These are phyloP conservation scores for Penicillium diatomitis DNA, from an alignment of 495 filamentous ascomycete species.

Conservation along the genomic window DNA sequence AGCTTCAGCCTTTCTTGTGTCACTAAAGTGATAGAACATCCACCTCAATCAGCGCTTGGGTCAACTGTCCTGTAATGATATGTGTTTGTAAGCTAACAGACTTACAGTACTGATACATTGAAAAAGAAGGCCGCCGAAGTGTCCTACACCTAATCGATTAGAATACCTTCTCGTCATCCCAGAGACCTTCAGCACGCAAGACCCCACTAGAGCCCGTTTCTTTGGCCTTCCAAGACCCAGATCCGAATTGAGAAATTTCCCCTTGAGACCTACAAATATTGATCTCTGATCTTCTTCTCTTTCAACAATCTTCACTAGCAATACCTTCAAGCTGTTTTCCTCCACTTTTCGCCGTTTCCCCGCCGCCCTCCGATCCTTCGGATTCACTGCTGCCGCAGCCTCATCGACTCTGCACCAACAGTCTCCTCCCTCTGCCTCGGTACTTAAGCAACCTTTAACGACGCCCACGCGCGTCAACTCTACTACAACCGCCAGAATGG, in stretches of 20 bases:
- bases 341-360: constrained; percentile 58
- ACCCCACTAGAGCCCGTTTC: constrained; percentile 4
- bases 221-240: neutral
- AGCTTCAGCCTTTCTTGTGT: no score
- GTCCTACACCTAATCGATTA: no score
- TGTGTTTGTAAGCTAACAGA: no score
- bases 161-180: neutral
- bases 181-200: constrained; percentile 10
- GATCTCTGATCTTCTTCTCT: neutral
- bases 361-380: constrained; percentile 52
- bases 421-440: constrained; percentile 35
- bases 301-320: neutral
- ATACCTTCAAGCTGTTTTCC: constrained; percentile 74
- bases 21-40: no score
- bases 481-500: constrained; percentile 42
- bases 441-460: constrained; percentile 26
- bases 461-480: constrained; percentile 37
- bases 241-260: constrained; percentile 6
- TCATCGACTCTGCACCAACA: constrained; percentile 52
- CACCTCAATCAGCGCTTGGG: no score
- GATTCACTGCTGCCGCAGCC: constrained; percentile 54
- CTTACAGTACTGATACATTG: no score
- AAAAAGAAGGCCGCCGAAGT: no score
- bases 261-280: constrained; percentile 7
- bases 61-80: no score